A percentile compares a stretch with the other conserved stretches of the same genome.
Evolutionary conservation across 2,329 filamentous ascomycete species (phyloP).

Genomic region (Aspergillus carbonarius): DNA sequence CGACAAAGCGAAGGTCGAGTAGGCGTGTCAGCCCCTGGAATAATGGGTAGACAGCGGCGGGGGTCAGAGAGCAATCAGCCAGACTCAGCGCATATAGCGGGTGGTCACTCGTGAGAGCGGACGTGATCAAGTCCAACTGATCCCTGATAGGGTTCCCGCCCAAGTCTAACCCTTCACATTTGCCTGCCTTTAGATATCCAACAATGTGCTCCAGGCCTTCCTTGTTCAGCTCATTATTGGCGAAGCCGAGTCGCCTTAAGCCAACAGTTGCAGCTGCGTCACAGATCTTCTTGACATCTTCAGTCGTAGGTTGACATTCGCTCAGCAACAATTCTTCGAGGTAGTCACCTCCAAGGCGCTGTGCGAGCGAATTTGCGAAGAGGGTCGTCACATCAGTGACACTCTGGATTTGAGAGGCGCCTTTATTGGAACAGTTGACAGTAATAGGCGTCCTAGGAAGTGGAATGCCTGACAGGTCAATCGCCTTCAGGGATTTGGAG

Average conservation of each 20-base stretch:
- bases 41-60: constrained; percentile 69
- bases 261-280: constrained; percentile 79
- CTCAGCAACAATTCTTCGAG: constrained; percentile 82
- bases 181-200: constrained; percentile 70
- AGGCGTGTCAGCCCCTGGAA: constrained; percentile 71
- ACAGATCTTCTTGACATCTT: constrained; percentile 73
- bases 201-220: constrained; percentile 74
- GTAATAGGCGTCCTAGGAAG: constrained; percentile 59
- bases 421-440: constrained; percentile 25
- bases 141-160: constrained; percentile 75
- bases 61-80: constrained; percentile 77
- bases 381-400: constrained; percentile 60
- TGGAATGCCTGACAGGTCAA: constrained; percentile 82
- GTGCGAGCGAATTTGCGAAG: constrained; percentile 71
- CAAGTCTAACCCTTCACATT: constrained; percentile 84
- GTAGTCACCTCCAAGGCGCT: constrained; percentile 71
- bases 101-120: constrained; percentile 44
- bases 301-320: constrained; percentile 70
- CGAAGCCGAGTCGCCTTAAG: constrained; percentile 75
- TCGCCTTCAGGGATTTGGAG: constrained; percentile 77
- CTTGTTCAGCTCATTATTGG: constrained; percentile 73
- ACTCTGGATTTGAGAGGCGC: constrained; percentile 16
- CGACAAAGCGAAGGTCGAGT: constrained; percentile 78
- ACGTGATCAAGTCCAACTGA: constrained; percentile 45
- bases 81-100: constrained; percentile 79